Conservation (phyloP, 768 basidiomycete genomes). For the Suillus decipiens region DNA sequence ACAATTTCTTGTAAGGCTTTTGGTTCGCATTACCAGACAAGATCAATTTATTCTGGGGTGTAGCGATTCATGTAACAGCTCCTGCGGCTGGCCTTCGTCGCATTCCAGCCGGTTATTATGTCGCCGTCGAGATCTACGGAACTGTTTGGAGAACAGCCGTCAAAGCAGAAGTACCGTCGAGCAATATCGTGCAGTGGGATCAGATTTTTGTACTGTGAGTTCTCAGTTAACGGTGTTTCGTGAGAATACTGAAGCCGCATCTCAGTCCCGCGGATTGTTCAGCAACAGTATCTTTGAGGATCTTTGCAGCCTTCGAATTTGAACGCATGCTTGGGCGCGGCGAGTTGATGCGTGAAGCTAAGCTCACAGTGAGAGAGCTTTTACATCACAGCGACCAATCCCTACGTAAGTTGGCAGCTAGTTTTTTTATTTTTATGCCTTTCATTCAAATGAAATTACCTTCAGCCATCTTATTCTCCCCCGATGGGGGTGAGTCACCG, state of each 20-base stretch:
- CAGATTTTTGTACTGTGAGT: conserved; percentile 15
- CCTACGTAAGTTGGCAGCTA: neutral
- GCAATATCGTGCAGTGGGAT: conserved; percentile 18
- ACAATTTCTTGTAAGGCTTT: conserved; percentile 5
- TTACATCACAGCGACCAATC: neutral
- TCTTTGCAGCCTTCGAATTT: conserved; percentile 16
- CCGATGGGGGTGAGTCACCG: neutral
- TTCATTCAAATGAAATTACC: too few species aligned
- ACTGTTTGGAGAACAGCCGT: conserved; percentile 11
- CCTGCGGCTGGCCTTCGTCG: conserved; percentile 12
- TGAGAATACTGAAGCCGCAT: neutral
- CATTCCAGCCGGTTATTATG: conserved; percentile 20
- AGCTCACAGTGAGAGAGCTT: conserved; percentile 8
- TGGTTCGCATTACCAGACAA: neutral
- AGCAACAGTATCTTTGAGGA: neutral
- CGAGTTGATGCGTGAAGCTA: conserved; percentile 10
- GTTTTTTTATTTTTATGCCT: neutral
- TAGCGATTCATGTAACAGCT: conserved; percentile 19
- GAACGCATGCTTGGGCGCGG: conserved; percentile 16
- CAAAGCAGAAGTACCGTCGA: conserved; percentile 5
- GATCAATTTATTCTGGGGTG: neutral
- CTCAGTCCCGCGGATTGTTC: conserved; percentile 12
- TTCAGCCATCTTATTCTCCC: conserved; percentile 4
- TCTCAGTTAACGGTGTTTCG: neutral
- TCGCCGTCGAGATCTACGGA: conserved; percentile 9